Evolutionary conservation across 306 rosid species (phyloP), one percentile per base, ranked within the genome.

Genomic region (Vicia sativa): DNA sequence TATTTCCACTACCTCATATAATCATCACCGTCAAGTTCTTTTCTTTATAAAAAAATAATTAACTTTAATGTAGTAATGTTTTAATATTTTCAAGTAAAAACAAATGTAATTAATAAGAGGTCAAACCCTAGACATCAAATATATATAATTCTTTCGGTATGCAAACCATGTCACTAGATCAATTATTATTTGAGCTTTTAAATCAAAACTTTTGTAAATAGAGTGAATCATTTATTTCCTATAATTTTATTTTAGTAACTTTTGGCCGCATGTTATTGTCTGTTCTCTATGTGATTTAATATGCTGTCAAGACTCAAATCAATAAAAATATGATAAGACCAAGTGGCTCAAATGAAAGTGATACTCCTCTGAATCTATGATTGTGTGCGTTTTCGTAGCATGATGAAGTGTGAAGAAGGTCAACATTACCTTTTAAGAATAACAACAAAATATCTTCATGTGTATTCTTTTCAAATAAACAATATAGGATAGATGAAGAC

Each of bases 361-460:
- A 73, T 73, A 55, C 71, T 39, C 67, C 71, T 39, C 67, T 68
- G 64, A 63, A 68, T 63, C 80, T 75, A 49, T 62, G 14, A 49
- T 72, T 49, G 70, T 79, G 65, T 70, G 80, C 67, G 31, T 80
- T 68, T 65, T 14, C 10, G 38, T 63, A 49, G 34, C 80, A 28
- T 77, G 45, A 71, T 77, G 38, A 65, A 78, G 39, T 70, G 9
- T 55, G 43, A 64, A 49, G 34, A 53, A 23, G 67, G 82, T 81
- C 85, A 81, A 81, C 60, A 35, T 26, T 28, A 59, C 80, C 82
- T 66, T 78, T 78, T 59, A 16, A 42, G 59, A 68, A 73, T 68
- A 38, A 74, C 61, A 61, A 21, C 68, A 54, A 50, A 65, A 68
- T 60, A 41, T 11, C 62, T 44, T 73, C 48, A 67, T 43, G 35